Conservation (phyloP, 331 rosid genomes). For the Pyrus hybrid region DNA sequence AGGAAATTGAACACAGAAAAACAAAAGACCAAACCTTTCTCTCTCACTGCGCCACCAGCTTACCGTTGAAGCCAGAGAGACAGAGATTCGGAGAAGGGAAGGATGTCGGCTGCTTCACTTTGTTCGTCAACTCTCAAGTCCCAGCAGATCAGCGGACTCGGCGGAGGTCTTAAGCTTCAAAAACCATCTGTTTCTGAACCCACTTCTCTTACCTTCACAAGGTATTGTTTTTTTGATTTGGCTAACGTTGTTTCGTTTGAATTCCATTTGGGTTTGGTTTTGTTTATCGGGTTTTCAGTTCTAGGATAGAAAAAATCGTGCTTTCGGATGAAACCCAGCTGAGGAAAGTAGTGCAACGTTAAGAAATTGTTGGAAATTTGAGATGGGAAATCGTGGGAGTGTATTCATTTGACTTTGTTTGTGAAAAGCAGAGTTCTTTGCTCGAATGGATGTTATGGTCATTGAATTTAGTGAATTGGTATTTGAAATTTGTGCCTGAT, state of each 20-base stretch:
- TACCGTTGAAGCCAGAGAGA: slow-evolving; percentile 19
- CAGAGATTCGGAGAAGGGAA: slow-evolving; percentile 1
- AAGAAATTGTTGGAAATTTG: background rate
- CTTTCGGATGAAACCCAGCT: slow-evolving; percentile 10
- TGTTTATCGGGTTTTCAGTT: background rate
- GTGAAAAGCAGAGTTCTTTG: background rate
- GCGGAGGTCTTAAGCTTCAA: slow-evolving; percentile 37
- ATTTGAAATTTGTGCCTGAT: background rate
- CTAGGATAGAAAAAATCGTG: slow-evolving; percentile 2
- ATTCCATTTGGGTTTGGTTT: slow-evolving; percentile 2
- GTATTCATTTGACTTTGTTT: background rate
- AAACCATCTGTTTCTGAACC: slow-evolving; percentile 45
- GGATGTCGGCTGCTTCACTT: slow-evolving; percentile 64
- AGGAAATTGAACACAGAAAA: background rate
- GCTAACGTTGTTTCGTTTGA: background rate
- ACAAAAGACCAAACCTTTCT: slow-evolving; percentile 5
- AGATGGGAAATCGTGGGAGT: background rate
- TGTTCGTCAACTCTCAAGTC: slow-evolving; percentile 72
- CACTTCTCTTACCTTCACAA: slow-evolving; percentile 45
- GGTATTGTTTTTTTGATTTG: slow-evolving; percentile 31
- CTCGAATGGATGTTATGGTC: background rate
- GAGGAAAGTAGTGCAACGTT: background rate
- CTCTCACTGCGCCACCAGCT: background rate
- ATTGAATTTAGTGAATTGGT: background rate
- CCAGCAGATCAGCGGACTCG: slow-evolving; percentile 63